Evolutionary conservation across 305 asterid genomes (phyloP), one percentile per base, ranked within the genome.

Genomic region (Plantago lanceolata): DNA sequence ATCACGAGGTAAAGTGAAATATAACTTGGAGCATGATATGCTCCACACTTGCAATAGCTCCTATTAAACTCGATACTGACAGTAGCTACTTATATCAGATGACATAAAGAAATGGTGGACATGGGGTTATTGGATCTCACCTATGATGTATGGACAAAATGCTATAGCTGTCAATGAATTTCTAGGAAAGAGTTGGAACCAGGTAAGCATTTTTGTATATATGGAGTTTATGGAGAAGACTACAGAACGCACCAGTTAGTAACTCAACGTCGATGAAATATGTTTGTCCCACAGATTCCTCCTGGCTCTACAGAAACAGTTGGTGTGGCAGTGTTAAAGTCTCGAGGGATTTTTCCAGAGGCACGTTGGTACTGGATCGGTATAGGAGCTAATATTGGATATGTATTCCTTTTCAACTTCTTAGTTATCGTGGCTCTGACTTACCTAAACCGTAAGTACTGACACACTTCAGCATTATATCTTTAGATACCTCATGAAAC

Each of bases 281-380:
- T 57, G 33, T 68, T 52, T 61, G 43, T 64, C 26, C n/a, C 13
- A 59, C 78, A 93, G 99, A 73, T 85, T 76, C 83, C 85, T 57
- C 73, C 86, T 3, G 77, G 76, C 72, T 74, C 84, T 20, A 84
- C 85, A 24, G 94, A 90, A 65, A 18, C 96, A 53, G 68, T 90
- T 21, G 99, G 99, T 4, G 40, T 84, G 37, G 54, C 76, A 26
- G 67, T 93, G 47, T 59, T 93, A 51, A 87, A 77, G 79, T 61
- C 86, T 17, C 81, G 96, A 14, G 92, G 86, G 31, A 53, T 93
- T 52, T 87, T 84, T 57, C 79, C 88, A 6, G 97, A 85, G 65
- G 92, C 84, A 13, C 70, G 65, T 19, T 93, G 99, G 99, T 93
- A 93, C 65, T 93, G 99, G 99, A 93, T 93, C 49, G 96, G 96